Base-by-base conservation (phyloP, 2,329 filamentous ascomycete species). In the Xenosphaeropsis pyriputrescens region DNA sequence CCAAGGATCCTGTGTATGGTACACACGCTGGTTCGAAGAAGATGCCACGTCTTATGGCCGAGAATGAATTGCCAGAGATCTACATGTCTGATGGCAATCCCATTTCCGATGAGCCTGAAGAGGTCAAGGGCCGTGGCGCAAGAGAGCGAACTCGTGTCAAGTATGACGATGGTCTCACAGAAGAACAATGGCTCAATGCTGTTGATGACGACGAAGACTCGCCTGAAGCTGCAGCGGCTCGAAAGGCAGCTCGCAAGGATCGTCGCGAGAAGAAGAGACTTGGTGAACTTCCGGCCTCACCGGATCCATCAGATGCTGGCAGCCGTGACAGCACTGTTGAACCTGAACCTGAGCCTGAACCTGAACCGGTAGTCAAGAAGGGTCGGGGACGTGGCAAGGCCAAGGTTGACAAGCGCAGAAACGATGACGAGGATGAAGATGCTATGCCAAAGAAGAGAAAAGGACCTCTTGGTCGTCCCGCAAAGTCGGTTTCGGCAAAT, bases 171-270 rank as follows among this genome's bases (percentile, higher is more conserved):
- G 91, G 93, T 37, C 75, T 98, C 19, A 96, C 91, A 0, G 93
- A 98, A 62, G 91, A 98, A 63, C 93, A 98, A 59, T 98, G 91
- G 91, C 72, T 96, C 37, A 89, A 94, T 67, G 91, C 91, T 38
- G 89, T 98, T 22, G 91, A 98, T 55, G 89, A 93, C 43, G 88
- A 95, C 36, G 91, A 98, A 2, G 91, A 98, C 55, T 79, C 76
- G 0, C 86, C 94, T 19, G 91, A 96, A 55, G 88, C 85, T 38
- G 91, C 91, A 2, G 88, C 93, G 29, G 83, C 84, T 29, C 78
- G 91, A 31, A 96, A 95, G 53, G 78, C 86, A 54, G 85, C 85
- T 4, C 76, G 83, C 38, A 85, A 86, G 46, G 84, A 85, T 43
- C 84, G 78, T 56, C 78, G 88, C 29, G 77, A 82, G 37, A 63